These are phyloP conservation scores for Lactarius tabidus DNA, from an alignment of 768 basidiomycete genomes.

Conservation along the genomic window DNA sequence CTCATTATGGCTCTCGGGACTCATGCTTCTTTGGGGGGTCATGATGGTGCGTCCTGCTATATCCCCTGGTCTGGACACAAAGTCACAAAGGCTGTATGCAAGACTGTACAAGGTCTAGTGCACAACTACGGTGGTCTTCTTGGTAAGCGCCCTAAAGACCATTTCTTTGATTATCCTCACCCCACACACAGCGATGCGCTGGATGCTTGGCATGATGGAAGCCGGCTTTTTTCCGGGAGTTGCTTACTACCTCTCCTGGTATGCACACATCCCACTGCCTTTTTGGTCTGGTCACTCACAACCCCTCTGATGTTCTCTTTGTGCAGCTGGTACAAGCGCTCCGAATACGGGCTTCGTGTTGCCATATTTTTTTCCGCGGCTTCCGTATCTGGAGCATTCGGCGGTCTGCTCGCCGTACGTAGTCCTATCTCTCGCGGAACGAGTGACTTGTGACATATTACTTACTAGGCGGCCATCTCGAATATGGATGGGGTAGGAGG, in stretches of 20 bases:
- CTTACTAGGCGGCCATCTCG: slow-evolving; percentile 50
- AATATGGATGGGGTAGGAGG: slow-evolving; percentile 70
- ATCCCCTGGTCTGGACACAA: not conserved
- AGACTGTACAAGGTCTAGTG: slow-evolving; percentile 73
- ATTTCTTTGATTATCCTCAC: not conserved
- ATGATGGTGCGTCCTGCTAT: slow-evolving; percentile 52
- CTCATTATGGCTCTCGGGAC: slow-evolving; percentile 67
- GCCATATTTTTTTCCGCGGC: slow-evolving; percentile 56
- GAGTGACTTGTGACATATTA: not conserved
- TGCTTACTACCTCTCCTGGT: slow-evolving; percentile 73
- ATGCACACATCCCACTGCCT: slow-evolving; percentile 25
- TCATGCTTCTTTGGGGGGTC: slow-evolving; percentile 74
- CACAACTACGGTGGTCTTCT: slow-evolving; percentile 66
- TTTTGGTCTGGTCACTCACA: not conserved
- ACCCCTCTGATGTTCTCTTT: slow-evolving; percentile 5
- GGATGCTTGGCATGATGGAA: slow-evolving; percentile 71
- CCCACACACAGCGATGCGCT: slow-evolving; percentile 52
- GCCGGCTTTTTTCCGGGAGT: slow-evolving; percentile 53
- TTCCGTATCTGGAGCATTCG: slow-evolving; percentile 79
- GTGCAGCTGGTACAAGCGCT: slow-evolving; percentile 60
- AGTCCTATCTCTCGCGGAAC: not conserved
- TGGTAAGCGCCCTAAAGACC: slow-evolving; percentile 36
- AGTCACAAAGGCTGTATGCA: slow-evolving; percentile 11
- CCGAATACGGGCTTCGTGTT: slow-evolving; percentile 62
- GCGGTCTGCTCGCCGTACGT: slow-evolving; percentile 64